phyloP scores from a whole-genome alignment of 768 basidiomycete genomes.

The Lactarius akahatsu region DNA sequence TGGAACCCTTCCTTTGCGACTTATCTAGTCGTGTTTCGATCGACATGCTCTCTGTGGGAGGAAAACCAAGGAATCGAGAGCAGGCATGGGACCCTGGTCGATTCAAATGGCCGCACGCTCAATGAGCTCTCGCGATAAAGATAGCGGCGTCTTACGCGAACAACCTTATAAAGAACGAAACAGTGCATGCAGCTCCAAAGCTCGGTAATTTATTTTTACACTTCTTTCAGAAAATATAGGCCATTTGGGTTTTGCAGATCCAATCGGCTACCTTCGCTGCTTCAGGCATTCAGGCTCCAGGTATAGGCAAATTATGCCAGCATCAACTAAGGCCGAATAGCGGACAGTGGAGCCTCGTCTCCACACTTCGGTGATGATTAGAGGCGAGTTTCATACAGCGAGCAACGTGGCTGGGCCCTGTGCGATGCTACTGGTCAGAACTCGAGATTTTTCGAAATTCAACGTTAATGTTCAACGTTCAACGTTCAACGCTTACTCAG shows the following conservation, averaged over 20 bases:
- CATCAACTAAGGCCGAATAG: neutral
- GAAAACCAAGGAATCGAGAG: neutral
- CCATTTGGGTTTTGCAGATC: neutral
- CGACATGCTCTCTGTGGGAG: neutral
- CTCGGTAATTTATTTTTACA: neutral
- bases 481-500: neutral
- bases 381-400: neutral
- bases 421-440: neutral
- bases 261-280: neutral
- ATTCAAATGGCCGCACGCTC: neutral
- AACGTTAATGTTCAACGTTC: neutral
- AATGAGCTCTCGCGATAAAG: neutral
- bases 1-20: neutral
- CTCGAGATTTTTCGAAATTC: neutral
- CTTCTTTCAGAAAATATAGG: neutral
- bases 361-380: neutral
- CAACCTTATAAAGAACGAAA: neutral
- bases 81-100: neutral
- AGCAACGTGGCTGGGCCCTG: neutral
- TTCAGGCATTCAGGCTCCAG: neutral
- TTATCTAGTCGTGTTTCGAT: conserved; percentile 7
- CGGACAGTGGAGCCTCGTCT: neutral
- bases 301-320: neutral
- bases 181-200: conserved; percentile 8
- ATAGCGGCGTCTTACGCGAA: neutral